Percentiles rank a stretch among this genome's conserved stretches.
Conservation (phyloP, 2,329 filamentous ascomycete species). For the Beauveria caledonica region DNA sequence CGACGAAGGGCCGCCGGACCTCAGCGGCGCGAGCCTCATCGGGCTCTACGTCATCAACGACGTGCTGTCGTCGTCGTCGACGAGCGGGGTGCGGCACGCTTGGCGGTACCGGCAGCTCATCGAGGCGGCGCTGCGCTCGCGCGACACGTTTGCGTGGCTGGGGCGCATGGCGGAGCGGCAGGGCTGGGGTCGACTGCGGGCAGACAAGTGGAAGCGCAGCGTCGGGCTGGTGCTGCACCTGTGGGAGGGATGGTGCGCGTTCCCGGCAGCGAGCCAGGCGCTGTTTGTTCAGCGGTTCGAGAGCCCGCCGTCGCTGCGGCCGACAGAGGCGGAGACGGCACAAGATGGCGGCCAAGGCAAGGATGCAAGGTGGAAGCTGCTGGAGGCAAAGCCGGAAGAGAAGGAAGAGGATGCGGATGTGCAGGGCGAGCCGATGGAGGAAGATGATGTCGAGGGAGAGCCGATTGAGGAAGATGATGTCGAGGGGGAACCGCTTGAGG, state of each 20-base stretch:
- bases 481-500: constrained; percentile 37
- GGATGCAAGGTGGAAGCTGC: constrained; percentile 42
- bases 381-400: constrained; percentile 29
- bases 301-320: constrained; percentile 45
- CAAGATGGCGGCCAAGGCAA: constrained; percentile 23
- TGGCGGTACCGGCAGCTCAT: constrained; percentile 83
- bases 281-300: constrained; percentile 63
- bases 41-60: constrained; percentile 72
- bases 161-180: constrained; percentile 64
- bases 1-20: constrained; percentile 45
- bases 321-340: constrained; percentile 22
- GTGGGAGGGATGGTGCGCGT: constrained; percentile 67
- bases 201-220: constrained; percentile 78
- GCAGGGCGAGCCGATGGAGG: constrained; percentile 38
- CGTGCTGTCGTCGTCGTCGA: constrained; percentile 69
- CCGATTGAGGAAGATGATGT: constrained; percentile 40
- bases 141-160: constrained; percentile 65
- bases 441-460: constrained; percentile 37
- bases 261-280: constrained; percentile 66
- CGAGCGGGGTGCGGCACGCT: constrained; percentile 69
- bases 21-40: constrained; percentile 66
- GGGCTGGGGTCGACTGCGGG: constrained; percentile 71
- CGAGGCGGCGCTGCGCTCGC: constrained; percentile 59
- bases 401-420: constrained; percentile 38
- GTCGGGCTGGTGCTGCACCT: constrained; percentile 59